Percentiles rank a stretch among this genome's conserved stretches.
Evolutionary conservation across 305 asterid genomes (phyloP).

Genomic region (Withania somnifera): DNA sequence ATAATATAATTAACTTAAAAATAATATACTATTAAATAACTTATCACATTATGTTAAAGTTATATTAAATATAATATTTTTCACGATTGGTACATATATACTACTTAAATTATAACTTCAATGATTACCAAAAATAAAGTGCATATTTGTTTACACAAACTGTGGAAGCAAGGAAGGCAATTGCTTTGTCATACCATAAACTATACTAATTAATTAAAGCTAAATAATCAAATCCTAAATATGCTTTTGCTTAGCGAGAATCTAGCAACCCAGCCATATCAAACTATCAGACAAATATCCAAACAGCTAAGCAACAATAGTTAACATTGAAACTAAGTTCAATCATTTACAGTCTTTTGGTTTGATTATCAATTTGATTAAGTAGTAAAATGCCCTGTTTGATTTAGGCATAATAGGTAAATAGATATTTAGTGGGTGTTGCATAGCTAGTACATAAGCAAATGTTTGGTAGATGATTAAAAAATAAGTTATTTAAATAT

Average conservation of each 20-base stretch:
- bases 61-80: neutral
- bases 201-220: neutral
- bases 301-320: neutral
- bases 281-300: neutral
- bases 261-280: neutral
- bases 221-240: neutral
- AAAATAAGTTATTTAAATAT: too few relatives aligned
- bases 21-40: neutral
- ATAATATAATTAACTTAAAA: too few relatives aligned
- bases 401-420: neutral
- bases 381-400: neutral
- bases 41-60: neutral
- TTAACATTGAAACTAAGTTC: neutral
- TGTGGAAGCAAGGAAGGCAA: neutral
- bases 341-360: neutral
- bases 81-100: too few relatives aligned
- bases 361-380: neutral
- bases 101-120: too few relatives aligned
- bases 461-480: too few relatives aligned
- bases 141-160: neutral
- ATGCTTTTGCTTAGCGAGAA: neutral
- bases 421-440: too few relatives aligned
- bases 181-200: neutral
- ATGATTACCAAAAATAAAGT: neutral
- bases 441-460: too few relatives aligned